Conservation (phyloP, 2,329 filamentous ascomycete species). For the Neonectria punicea region DNA sequence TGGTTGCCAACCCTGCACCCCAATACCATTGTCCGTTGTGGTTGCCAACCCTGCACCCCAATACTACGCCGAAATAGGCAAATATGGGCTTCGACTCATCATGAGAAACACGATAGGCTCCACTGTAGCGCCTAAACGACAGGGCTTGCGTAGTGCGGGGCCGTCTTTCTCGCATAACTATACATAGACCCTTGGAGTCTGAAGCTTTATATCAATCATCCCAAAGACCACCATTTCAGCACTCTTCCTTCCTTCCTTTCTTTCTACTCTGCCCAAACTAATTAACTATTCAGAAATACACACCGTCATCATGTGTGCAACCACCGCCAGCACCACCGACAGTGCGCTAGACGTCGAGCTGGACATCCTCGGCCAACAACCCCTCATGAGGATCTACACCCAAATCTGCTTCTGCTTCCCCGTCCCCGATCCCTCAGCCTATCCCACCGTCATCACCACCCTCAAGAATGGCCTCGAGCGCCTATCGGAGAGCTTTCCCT, state of each 20-base stretch:
- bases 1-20: no score
- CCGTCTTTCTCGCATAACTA: not conserved
- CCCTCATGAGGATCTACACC: conserved; percentile 57
- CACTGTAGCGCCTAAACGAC: not conserved
- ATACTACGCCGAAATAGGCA: not conserved
- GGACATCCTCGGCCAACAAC: conserved; percentile 55
- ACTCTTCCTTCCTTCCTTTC: no score
- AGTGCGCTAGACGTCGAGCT: conserved; percentile 42
- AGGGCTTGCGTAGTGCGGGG: not conserved
- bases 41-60: no score
- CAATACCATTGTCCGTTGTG: no score
- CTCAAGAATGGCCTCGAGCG: conserved; percentile 51
- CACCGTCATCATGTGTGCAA: conserved; percentile 12
- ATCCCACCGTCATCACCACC: conserved; percentile 42
- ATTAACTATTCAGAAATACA: not conserved
- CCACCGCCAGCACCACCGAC: not conserved
- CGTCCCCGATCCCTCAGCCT: conserved; percentile 34
- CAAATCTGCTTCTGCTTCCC: conserved; percentile 56
- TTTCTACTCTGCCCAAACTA: no score
- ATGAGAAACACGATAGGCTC: not conserved
- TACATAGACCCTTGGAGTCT: no score
- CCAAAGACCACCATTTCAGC: no score
- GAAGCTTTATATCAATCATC: not conserved
- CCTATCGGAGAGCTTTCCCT: conserved; percentile 55
- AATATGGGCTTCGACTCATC: not conserved